Conservation (phyloP, 1,139 yeast genomes). For the Yamadazyma triangularis region DNA sequence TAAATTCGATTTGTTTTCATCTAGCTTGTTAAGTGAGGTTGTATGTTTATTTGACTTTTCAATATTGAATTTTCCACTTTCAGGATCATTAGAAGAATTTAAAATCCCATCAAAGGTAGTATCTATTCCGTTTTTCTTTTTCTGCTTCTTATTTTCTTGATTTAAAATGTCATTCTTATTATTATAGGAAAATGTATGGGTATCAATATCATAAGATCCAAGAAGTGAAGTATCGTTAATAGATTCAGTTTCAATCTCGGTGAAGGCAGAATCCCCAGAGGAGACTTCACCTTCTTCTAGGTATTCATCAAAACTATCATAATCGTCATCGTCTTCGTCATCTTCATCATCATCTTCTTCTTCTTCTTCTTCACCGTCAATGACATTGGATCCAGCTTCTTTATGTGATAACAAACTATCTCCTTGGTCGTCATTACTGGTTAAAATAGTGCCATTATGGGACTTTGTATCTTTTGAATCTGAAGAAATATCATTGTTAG, state of each 20-base stretch:
- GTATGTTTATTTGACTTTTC: conserved; percentile 5
- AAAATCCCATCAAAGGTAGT: conserved; percentile 6
- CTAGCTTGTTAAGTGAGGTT: conserved; percentile 4
- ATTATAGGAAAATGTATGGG: conserved; percentile 15
- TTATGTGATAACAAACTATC: no score
- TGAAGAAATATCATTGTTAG: neutral
- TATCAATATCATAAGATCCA: conserved; percentile 18
- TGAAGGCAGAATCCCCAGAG: conserved; percentile 41
- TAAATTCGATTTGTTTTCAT: conserved; percentile 10
- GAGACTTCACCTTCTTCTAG: conserved; percentile 23
- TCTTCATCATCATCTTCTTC: conserved; percentile 13
- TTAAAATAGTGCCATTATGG: conserved; percentile 3
- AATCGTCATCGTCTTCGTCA: conserved; percentile 16
- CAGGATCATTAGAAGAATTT: neutral
- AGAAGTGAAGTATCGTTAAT: conserved; percentile 29
- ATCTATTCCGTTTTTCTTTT: conserved; percentile 4
- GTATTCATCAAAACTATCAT: conserved; percentile 18
- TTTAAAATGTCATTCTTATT: conserved; percentile 13
- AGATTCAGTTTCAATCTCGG: conserved; percentile 42
- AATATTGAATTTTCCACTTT: conserved; percentile 3
- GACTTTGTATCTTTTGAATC: conserved; percentile 1
- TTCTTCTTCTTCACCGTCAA: neutral
- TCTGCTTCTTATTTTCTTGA: conserved; percentile 7
- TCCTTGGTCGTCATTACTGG: neutral
- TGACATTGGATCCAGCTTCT: no score